Percentiles rank a stretch among this genome's conserved stretches.
These are phyloP conservation scores for Oldenlandia corymbosa DNA, from an alignment of 257 asterid genomes.

Conservation along the genomic window DNA sequence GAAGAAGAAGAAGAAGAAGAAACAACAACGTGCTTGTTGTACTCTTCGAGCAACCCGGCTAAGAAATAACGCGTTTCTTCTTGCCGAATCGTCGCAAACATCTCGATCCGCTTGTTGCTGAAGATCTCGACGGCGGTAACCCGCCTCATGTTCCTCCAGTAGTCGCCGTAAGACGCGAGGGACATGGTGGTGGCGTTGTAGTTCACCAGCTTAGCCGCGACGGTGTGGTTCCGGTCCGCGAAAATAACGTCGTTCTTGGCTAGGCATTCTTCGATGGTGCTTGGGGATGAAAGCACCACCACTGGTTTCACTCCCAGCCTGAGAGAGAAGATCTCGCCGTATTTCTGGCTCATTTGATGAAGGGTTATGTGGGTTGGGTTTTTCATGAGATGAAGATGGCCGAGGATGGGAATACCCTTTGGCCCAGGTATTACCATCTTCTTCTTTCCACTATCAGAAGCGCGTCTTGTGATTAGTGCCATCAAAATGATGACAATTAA, in stretches of 20 bases:
- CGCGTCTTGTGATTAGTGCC: too few relatives aligned
- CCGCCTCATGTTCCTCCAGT: too few relatives aligned
- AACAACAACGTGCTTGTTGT: too few relatives aligned
- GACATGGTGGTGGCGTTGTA: conserved; percentile 10
- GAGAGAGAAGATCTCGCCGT: conserved; percentile 11
- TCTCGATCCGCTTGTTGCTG: conserved; percentile 17
- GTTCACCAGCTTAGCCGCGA: conserved; percentile 1
- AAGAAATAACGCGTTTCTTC: conserved; percentile 17
- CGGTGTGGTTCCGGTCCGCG: conserved; percentile 2
- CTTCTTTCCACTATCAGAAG: too few relatives aligned
- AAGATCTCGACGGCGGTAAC: too few relatives aligned
- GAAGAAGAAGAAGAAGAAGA: too few relatives aligned
- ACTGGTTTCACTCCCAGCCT: conserved; percentile 5
- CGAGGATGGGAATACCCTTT: conserved; percentile 3
- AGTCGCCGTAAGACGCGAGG: conserved; percentile 16
- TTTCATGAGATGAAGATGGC: conserved; percentile 16
- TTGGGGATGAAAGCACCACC: conserved; percentile 12
- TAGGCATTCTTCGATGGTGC: conserved; percentile 11
- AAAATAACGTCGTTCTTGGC: conserved; percentile 8
- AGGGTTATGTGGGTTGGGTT: conserved; percentile 10
- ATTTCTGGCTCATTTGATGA: not conserved
- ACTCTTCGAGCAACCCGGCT: not conserved
- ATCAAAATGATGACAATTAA: not conserved
- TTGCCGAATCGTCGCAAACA: conserved; percentile 15
- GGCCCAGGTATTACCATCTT: conserved; percentile 4